These are phyloP conservation scores for Aspergillus fijiensis DNA, from an alignment of 2,329 filamentous ascomycete species.

Conservation along the genomic window DNA sequence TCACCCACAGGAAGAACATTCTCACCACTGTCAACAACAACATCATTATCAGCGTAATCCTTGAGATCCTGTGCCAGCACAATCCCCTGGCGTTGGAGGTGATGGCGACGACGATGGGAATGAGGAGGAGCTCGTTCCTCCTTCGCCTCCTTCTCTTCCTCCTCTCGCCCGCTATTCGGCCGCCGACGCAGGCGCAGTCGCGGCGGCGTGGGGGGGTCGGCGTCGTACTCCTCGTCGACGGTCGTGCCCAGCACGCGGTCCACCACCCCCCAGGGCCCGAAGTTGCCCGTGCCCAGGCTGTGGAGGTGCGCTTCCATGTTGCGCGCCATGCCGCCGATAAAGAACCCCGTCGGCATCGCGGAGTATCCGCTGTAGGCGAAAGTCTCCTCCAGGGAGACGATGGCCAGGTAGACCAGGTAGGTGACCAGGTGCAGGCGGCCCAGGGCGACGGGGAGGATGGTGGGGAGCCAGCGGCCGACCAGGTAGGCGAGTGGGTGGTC, in stretches of 20 bases:
- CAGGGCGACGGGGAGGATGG: slow-evolving; percentile 56
- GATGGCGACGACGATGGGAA: too few species aligned
- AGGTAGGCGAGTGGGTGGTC: slow-evolving; percentile 60
- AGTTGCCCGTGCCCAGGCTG: slow-evolving; percentile 47
- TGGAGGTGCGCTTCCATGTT: slow-evolving; percentile 57
- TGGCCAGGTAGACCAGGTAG: slow-evolving; percentile 54
- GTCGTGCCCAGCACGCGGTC: slow-evolving; percentile 47
- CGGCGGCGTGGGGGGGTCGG: not conserved
- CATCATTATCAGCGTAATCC: too few species aligned
- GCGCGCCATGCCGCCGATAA: slow-evolving; percentile 59
- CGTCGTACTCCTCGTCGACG: slow-evolving; percentile 29
- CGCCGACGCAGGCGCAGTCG: not conserved
- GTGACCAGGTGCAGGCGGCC: slow-evolving; percentile 63
- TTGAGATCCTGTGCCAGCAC: too few species aligned
- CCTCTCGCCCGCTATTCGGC: not conserved
- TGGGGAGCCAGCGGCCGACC: slow-evolving; percentile 55
- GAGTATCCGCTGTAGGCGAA: slow-evolving; percentile 62
- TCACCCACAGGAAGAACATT: too few species aligned
- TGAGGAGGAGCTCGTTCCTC: too few species aligned
- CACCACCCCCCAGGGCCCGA: slow-evolving; percentile 46
- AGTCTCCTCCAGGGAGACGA: slow-evolving; percentile 60
- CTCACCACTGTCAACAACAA: too few species aligned
- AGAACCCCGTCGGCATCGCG: slow-evolving; percentile 57
- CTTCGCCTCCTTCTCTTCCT: too few species aligned
- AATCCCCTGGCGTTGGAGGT: too few species aligned